Conservation (phyloP, 805 yeast species). For the Saturnispora besseyi region DNA sequence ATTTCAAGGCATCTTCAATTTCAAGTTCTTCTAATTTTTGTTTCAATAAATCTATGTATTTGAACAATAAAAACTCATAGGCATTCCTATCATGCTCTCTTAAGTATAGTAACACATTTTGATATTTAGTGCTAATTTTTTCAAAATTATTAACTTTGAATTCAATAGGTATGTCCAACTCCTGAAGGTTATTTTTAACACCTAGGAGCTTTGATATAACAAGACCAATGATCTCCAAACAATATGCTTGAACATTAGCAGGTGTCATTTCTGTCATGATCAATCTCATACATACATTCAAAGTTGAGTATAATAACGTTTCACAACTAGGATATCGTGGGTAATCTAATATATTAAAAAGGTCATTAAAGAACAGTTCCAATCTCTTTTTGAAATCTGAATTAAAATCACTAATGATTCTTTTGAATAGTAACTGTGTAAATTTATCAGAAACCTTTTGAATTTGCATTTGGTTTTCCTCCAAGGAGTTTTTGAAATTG, state of each 20-base stretch:
- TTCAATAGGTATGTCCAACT: slow-evolving; percentile 1
- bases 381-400: slow-evolving; percentile 29
- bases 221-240: slow-evolving; percentile 52
- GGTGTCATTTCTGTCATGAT: slow-evolving; percentile 25
- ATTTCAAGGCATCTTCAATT: not conserved
- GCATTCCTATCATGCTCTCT: not conserved
- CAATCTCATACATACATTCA: slow-evolving; percentile 32
- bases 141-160: slow-evolving; percentile 10
- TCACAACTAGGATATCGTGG: slow-evolving; percentile 64
- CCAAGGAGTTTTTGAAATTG: not conserved
- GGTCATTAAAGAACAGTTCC: slow-evolving; percentile 50
- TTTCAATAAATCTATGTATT: not conserved
- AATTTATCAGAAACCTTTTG: slow-evolving; percentile 22
- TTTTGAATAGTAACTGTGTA: slow-evolving; percentile 23
- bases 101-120: not conserved
- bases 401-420: slow-evolving; percentile 27
- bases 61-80: not conserved
- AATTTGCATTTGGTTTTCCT: not conserved
- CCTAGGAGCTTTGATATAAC: slow-evolving; percentile 45
- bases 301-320: slow-evolving; percentile 36
- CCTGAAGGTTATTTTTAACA: slow-evolving; percentile 18
- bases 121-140: not conserved
- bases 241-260: slow-evolving; percentile 38
- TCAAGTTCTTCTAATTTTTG: not conserved
- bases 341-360: slow-evolving; percentile 36